Evolutionary conservation across 2,329 filamentous ascomycete genomes (phyloP).

Genomic region (Apiospora saccharicola): DNA sequence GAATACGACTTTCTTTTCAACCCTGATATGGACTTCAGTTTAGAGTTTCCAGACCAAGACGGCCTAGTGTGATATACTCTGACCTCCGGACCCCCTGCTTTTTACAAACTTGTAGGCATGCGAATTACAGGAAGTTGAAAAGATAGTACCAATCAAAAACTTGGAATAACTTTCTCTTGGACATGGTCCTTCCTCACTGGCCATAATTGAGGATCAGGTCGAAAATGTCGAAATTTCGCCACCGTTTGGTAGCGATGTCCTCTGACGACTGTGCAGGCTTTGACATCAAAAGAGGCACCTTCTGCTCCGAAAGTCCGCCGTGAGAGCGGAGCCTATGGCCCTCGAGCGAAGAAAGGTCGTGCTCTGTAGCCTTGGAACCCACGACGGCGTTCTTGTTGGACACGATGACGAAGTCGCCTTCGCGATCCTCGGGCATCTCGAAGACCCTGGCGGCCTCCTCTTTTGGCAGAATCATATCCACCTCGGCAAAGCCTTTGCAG

Average conservation of each 20-base stretch:
- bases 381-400: conserved; percentile 46
- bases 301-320: conserved; percentile 49
- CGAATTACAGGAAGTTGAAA: not conserved
- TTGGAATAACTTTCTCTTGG: not conserved
- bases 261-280: not conserved
- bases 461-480: conserved; percentile 31
- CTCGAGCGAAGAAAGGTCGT: conserved; percentile 43
- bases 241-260: not conserved
- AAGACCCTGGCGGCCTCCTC: conserved; percentile 43
- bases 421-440: conserved; percentile 49
- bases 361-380: conserved; percentile 44
- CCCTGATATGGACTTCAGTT: conserved; percentile 16
- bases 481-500: not conserved
- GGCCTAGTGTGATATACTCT: not conserved
- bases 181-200: not conserved
- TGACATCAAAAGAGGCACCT: conserved; percentile 37
- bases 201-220: not conserved
- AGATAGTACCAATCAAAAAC: not conserved
- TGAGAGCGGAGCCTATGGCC: conserved; percentile 49
- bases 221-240: conserved; percentile 6
- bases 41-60: not conserved
- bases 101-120: not conserved
- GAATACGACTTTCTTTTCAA: conserved; percentile 27
- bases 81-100: not conserved
- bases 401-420: conserved; percentile 50